Evolutionary conservation across 208 protist species (phyloP), one percentile per base, ranked within the genome.

Genomic region (Leishmania arabica): DNA sequence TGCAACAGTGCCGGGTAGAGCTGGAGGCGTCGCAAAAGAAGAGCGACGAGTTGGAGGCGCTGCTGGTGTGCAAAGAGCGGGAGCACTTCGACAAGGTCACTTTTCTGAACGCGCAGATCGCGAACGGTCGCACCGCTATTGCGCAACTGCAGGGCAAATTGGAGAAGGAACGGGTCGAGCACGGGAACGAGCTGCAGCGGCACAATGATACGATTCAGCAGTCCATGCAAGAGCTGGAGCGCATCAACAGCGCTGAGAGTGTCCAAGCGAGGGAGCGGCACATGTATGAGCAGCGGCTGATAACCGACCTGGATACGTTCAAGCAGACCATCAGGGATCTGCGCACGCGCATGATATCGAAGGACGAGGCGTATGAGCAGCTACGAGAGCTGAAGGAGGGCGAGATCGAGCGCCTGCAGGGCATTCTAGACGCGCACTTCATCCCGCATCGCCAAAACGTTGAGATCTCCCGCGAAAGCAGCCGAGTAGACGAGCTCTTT

Each of bases 21-120:
- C 72, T 94, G 5, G 93, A 97, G 76, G 80, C 86, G 15, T 73
- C 87, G 42, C 73, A 94, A 81, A 94, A 87, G 81, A 88, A 93
- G 66, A 88, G 88, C 71, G 84, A 88, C 19, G 92, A 96, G 64
- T 27, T 98, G 71, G 92, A 94, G 84, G 56, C 72, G 27, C 77
- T 95, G 34, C 77, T 97, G 70, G 81, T 88, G 21, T 86, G 87
- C 4, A 94, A 92, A 51, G 91, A 96, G 54, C 77, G 90, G 17
- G 93, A 96, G 64, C 89, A 96, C 81, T 96, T 95, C 76, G 95
- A 97, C 72, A 92, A 95, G 72, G 86, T 97, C 24, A 96, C 93
- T 17, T 95, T 95, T 84, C 81, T 98, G 56, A 96, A 96, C 80
- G 95, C 95, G 19, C 95, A 98, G 88, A 85, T 97, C 19, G 83